Evolutionary conservation across 176 grass and related monocot genomes (phyloP), one percentile per base, ranked within the genome.

Genomic region (Calamus simplicifolius): DNA sequence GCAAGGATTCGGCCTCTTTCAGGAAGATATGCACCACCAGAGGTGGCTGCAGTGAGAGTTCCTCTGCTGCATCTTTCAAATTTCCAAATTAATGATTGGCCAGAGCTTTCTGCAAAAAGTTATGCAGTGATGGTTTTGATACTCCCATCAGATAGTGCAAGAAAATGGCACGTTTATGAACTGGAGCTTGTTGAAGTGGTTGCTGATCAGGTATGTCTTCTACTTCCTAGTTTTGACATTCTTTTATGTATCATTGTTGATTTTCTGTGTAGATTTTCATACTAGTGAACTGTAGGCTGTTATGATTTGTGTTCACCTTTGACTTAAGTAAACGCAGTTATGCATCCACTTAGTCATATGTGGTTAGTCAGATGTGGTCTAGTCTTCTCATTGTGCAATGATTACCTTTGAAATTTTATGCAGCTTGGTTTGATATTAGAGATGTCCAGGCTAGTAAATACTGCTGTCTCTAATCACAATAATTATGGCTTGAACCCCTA

Each of bases 101-200:
- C 75, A 0, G 81, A 85, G 57, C 38, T 85, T 13, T 80, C 77
- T 0, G 56, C 77, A 16, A 85, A 69, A 61, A 73, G 77, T 52
- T 85, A 73, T 10, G 82, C 82, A 0, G 73, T 85, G 59, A 85
- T 85, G 82, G 82, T 85, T 73, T 54, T 85, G 25, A 80, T 85
- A 62, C 54, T 85, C n/a, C 82, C 77, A 12, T 76, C 67, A 53
- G 77, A 80, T 63, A 79, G 75, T 19, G 82, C 76, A 18, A 77
- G 82, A 52, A 75, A 80, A 61, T 80, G 82, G 82, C 82, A 80
- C 23, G 54, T 29, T 15, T 66, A 85, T 54, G 82, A 85, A 19
- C 16, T 80, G 75, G 82, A 85, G 62, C 72, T 85, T 25, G 57
- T 85, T 12, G 82, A 80, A 62, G 82, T 85, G 6, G 77, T 85